Evolutionary conservation across 345 rosid species (phyloP), one percentile per base, ranked within the genome.

Genomic region (Salix caprea): DNA sequence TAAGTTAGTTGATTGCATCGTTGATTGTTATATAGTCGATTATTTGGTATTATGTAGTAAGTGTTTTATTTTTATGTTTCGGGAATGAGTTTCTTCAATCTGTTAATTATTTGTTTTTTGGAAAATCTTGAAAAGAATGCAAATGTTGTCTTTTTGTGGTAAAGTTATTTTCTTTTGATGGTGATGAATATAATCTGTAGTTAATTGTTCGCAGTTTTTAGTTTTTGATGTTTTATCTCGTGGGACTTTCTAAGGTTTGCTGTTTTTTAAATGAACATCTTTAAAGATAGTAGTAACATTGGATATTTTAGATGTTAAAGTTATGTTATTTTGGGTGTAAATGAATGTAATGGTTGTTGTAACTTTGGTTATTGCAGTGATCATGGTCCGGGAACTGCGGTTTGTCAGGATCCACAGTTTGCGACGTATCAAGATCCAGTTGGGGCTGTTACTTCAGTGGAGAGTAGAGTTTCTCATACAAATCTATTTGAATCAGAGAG

Each of bases 371-470:
- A 19, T 42, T 74, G 74, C 87, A 87, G 91, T 67, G 87, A 86
- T 52, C 69, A 69, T 70, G 78, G 76, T 68, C 24, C 77, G 60
- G 71, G 71, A 65, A 67, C 74, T 72, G 66, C 81, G 40, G 72
- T 60, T 73, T 61, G 78, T 75, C 37, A 34, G 19, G 37, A 50
- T 50, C 56, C 64, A 9, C 82, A 70, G 74, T 66, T 80, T 23
- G 84, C 78, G 74, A 73, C 67, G 65, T 77, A 56, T 75, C 86
- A 77, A 81, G 88, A 84, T 19, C 86, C 64, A 12, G 76, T 70
- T 26, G 54, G 56, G 52, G 44, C 64, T 24, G 34, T 83, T 61
- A 66, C 84, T 77, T 65, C 79, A 37, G 50, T 74, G 76, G 90
- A 87, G 75, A 84, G 74, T 65, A 84, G 71, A 70, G 42, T 34